Percentiles rank a stretch among this genome's conserved stretches.
phyloP scores from a whole-genome alignment of 257 asterid genomes.

The Lycium ferocissimum region DNA sequence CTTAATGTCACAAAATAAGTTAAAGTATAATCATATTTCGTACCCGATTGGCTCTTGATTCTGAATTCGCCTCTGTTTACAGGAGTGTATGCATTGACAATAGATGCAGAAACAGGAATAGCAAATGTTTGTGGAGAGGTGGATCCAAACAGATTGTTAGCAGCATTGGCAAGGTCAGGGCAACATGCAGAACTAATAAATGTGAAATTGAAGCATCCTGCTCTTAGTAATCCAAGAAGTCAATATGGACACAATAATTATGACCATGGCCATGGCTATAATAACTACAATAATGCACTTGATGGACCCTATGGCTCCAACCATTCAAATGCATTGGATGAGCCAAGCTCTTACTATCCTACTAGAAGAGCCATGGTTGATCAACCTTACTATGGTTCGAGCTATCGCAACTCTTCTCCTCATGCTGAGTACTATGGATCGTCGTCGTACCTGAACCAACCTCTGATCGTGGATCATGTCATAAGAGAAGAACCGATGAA shows the following conservation, averaged over 20 bases:
- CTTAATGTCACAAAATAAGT: background rate
- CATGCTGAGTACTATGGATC: background rate
- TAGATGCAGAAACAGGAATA: slow-evolving; percentile 48
- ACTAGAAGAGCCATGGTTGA: slow-evolving; percentile 13
- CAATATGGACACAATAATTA: background rate
- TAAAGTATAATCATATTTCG: background rate
- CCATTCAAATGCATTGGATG: background rate
- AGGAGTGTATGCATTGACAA: slow-evolving; percentile 51
- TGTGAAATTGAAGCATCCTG: slow-evolving; percentile 23
- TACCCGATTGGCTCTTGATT: background rate
- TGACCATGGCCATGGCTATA: background rate
- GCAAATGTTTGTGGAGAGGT: slow-evolving; percentile 31
- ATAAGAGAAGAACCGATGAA: slow-evolving; percentile 10
- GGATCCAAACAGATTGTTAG: slow-evolving; percentile 16
- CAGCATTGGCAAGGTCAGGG: slow-evolving; percentile 1
- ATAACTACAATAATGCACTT: background rate
- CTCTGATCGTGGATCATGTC: background rate
- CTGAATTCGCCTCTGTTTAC: background rate
- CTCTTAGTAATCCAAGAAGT: background rate
- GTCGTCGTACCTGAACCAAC: background rate
- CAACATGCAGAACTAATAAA: slow-evolving; percentile 23
- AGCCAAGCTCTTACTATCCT: background rate
- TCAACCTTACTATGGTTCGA: background rate
- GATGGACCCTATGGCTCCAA: slow-evolving; percentile 7
- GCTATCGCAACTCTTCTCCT: background rate